These are phyloP conservation scores for Exophiala oligosperma DNA, from an alignment of 2,329 filamentous ascomycete species.

Conservation along the genomic window DNA sequence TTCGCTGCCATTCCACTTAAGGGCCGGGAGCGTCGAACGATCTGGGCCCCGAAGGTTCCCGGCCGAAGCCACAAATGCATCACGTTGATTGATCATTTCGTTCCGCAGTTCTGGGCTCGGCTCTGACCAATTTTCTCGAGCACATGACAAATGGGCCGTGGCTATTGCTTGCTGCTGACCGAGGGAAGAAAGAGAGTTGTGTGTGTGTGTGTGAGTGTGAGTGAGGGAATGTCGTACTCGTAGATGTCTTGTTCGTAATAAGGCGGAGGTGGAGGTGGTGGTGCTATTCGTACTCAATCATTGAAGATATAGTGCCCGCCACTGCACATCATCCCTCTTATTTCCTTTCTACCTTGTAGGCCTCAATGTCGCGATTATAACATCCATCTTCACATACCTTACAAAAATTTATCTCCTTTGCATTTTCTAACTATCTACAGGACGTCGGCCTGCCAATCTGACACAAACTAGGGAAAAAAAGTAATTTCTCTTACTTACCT, in stretches of 20 bases:
- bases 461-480: background rate
- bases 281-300: background rate
- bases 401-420: background rate
- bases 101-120: background rate
- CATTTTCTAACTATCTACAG: slow-evolving; percentile 27
- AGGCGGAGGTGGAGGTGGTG: too few relatives aligned
- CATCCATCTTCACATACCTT: background rate
- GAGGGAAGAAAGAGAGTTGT: background rate
- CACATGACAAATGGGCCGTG: slow-evolving; percentile 24
- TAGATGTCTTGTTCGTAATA: too few relatives aligned
- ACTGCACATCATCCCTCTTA: background rate
- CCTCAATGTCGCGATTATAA: slow-evolving; percentile 3
- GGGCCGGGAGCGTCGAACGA: background rate
- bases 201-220: too few relatives aligned
- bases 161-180: background rate
- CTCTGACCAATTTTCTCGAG: slow-evolving; percentile 23
- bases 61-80: background rate
- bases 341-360: background rate
- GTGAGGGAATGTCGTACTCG: too few relatives aligned
- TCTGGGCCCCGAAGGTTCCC: background rate
- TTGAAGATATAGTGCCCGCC: background rate
- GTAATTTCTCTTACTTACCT: background rate
- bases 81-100: background rate
- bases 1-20: too few relatives aligned
- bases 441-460: slow-evolving; percentile 28